Conservation (phyloP, 345 rosid genomes). For the Salix arbutifolia region DNA sequence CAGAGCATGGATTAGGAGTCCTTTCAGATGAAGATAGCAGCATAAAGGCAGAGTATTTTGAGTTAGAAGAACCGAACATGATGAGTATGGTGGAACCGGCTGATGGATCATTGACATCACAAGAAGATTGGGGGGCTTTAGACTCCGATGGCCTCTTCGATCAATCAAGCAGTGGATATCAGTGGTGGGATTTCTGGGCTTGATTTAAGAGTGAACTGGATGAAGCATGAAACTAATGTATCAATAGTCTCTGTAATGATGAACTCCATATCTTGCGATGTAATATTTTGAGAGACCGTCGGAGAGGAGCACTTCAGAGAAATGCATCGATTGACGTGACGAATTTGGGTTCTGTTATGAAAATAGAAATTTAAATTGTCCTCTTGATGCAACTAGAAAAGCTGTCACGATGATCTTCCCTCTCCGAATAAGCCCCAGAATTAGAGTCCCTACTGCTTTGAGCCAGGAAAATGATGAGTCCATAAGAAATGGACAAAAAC, state of each 20-base stretch:
- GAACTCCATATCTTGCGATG: background rate
- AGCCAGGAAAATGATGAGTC: background rate
- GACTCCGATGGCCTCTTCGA: conserved; percentile 53
- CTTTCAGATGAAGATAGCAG: conserved; percentile 40
- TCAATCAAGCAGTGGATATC: conserved; percentile 44
- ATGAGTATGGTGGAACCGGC: conserved; percentile 53
- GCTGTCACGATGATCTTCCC: background rate
- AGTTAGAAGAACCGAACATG: conserved; percentile 47
- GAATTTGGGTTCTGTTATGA: background rate
- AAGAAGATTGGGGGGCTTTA: conserved; percentile 65
- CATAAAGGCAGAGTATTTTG: conserved; percentile 57
- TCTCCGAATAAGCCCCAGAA: background rate
- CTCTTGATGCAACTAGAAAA: background rate
- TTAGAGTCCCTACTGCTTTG: conserved; percentile 1
- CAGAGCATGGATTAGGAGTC: conserved; percentile 29
- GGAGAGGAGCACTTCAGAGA: conserved; percentile 2
- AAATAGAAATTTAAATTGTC: background rate
- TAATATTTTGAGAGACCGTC: background rate
- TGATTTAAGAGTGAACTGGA: conserved; percentile 8
- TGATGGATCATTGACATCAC: conserved; percentile 61
- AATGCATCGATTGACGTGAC: background rate
- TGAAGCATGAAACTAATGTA: background rate
- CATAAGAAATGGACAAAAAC: background rate
- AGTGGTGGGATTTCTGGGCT: conserved; percentile 84
- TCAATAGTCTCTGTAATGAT: conserved; percentile 5